Evolutionary conservation across 345 rosid genomes (phyloP), one percentile per base, ranked within the genome.

Genomic region (Diplotaxis tenuifolia): DNA sequence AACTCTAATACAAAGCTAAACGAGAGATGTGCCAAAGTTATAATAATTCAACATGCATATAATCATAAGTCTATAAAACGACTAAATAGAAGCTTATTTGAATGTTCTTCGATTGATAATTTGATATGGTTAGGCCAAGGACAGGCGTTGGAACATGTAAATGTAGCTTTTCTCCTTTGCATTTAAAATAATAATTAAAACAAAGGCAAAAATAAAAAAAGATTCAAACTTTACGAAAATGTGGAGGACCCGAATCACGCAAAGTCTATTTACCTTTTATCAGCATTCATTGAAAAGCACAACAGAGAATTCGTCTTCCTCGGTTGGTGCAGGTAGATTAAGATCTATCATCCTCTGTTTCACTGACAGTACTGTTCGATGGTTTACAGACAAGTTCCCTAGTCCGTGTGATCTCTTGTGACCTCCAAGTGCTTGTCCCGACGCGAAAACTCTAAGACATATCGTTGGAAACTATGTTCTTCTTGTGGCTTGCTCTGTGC

Each of bases 341-440:
- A 94, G 97, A 86, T 94, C 98, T 79, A 94, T 87, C 55, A 84
- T 76, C 45, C 70, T 75, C 38, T 78, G 81, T 59, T 79, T 87
- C 22, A 70, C 77, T 58, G 78, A 12, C 47, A n/a, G n/a, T n/a
- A 60, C 73, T 3, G 2, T 54, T 57, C 19, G 75, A 25, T 53
- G 73, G 77, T 50, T 84, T 67, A 59, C 68, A 40, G 53, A 81
- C 60, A 28, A 74, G 71, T 71, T 67, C 56, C 81, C 85, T 19
- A 71, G 71, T 16, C 86, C 84, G 59, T 95, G 99, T 57, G 99
- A 87, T 83, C 99, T 83, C 66, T 95, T 95, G 62, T 95, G 99
- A 9, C 99, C 99, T 15, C 99, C 99, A 11, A 95, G 86, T 0
- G 99, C 99, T 86, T 95, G 99, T 19, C 99, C 99, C 1, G 99